These are phyloP conservation scores for Colletotrichum sp. DNA, from an alignment of 2,329 filamentous ascomycete genomes.

Conservation along the genomic window DNA sequence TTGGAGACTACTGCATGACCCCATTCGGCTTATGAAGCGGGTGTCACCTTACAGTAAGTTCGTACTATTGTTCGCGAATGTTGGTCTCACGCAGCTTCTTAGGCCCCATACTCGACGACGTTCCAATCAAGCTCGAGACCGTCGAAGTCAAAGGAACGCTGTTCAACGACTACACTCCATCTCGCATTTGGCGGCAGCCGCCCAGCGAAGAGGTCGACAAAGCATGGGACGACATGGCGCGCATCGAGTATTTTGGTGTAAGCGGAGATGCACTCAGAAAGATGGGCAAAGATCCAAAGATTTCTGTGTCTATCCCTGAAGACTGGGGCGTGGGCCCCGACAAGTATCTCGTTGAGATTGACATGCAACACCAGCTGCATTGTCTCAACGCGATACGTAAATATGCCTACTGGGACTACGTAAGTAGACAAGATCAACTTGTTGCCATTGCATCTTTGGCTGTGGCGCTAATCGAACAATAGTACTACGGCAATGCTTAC, in stretches of 20 bases:
- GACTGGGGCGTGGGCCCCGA: constrained; percentile 15
- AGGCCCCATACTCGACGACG: constrained; percentile 5
- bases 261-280: constrained; percentile 11
- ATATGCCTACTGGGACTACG: constrained; percentile 10
- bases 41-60: constrained; percentile 11
- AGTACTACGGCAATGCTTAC: no score
- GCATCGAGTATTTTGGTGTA: constrained; percentile 15
- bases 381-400: constrained; percentile 10
- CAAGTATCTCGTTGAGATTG: constrained; percentile 14
- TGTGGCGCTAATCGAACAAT: no score
- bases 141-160: constrained; percentile 11
- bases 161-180: constrained; percentile 32
- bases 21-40: constrained; percentile 1
- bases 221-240: constrained; percentile 23
- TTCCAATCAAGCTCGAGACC: constrained; percentile 7
- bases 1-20: constrained; percentile 7
- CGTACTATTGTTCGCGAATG: accelerated
- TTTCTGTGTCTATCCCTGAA: constrained; percentile 11
- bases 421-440: neutral
- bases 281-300: constrained; percentile 11
- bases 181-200: constrained; percentile 23
- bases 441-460: no score
- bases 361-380: constrained; percentile 16
- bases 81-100: neutral
- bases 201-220: constrained; percentile 25